Conservation (phyloP, 495 filamentous ascomycete genomes). For the Collariella sp. region DNA sequence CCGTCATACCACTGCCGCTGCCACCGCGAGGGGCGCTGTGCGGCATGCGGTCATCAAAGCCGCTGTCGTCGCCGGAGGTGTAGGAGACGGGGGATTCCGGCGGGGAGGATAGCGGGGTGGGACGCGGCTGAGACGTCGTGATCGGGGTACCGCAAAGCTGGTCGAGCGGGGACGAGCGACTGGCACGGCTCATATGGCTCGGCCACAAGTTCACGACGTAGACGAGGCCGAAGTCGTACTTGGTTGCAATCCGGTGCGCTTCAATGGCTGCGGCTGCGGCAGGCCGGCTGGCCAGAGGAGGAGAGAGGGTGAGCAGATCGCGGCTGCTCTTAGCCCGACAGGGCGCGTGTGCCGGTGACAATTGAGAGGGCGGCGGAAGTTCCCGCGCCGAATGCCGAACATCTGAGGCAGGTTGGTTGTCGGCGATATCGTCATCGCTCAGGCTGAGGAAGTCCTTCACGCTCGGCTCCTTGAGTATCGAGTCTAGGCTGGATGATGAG, state of each 20-base stretch:
- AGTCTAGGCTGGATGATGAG: not conserved
- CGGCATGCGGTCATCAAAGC: not conserved
- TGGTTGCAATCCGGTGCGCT: conserved; percentile 33
- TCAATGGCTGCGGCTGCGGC: conserved; percentile 33
- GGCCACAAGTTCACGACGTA: conserved; percentile 41
- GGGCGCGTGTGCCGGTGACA: not conserved
- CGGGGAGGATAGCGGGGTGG: conserved; percentile 2
- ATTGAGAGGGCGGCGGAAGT: conserved; percentile 13
- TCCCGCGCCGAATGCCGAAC: not conserved
- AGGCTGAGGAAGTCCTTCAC: conserved; percentile 39
- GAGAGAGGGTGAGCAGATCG: conserved; percentile 21
- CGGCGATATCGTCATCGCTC: conserved; percentile 41
- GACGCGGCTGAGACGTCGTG: not conserved
- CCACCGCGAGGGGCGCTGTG: not conserved
- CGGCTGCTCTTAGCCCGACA: not conserved
- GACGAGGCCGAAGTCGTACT: conserved; percentile 35
- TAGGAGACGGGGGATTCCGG: conserved; percentile 1
- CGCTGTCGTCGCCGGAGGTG: conserved; percentile 2
- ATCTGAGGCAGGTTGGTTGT: conserved; percentile 11
- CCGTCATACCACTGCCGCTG: conserved; percentile 17
- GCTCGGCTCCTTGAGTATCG: conserved; percentile 33
- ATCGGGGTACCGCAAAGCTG: conserved; percentile 6
- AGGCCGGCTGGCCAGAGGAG: conserved; percentile 23
- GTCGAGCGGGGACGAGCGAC: not conserved
- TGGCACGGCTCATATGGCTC: conserved; percentile 15